Base-by-base conservation (phyloP, 345 rosid species). In the Raphanus raphanistrum region DNA sequence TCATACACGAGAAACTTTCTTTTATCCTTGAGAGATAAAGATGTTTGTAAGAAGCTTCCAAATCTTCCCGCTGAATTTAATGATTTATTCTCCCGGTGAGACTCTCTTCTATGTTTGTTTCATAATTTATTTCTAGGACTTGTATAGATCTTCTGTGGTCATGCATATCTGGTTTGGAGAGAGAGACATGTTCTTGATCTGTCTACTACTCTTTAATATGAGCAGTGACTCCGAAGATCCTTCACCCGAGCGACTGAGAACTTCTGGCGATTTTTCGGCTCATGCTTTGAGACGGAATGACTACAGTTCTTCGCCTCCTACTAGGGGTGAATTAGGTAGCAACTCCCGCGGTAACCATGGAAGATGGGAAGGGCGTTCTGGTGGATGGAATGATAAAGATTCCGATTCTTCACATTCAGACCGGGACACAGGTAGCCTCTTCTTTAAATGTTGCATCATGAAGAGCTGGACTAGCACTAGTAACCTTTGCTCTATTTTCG, bases 271-370 rank as follows among this genome's bases (percentile, higher is more conserved):
- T 81, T 87, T 28, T 21, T 21, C 21, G 21, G 21, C 21, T 21
- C 21, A 21, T 28, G 31, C 4, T 28, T 28, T 28, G 68, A 88
- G 90, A 74, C 87, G 87, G 55, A 87, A 85, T 57, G 99, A 95
- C 68, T 88, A 90, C 85, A 86, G 96, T 63, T 92, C 98, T 25
- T 93, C 99, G 32, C 97, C 96, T 43, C 97, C 96, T 59, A 88
- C 84, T 66, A 86, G 89, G 84, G 98, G 92, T 75, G 99, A 92
- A 60, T 58, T 75, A 2, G 84, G 90, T 58, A 79, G 77, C 65
- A 84, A 81, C 73, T 84, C 88, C 33, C 81, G 88, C 72, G 90
- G 88, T 67, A 57, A 36, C 50, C 90, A 85, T 75, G 97, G 97
- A 80, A 87, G 90, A 73, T 91, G 99, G 97, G 99, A 95, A 68